A percentile compares a stretch with the other conserved stretches of the same genome.
Evolutionary conservation across 163 green algal genomes (phyloP).

Genomic region (Volvox carteri): DNA sequence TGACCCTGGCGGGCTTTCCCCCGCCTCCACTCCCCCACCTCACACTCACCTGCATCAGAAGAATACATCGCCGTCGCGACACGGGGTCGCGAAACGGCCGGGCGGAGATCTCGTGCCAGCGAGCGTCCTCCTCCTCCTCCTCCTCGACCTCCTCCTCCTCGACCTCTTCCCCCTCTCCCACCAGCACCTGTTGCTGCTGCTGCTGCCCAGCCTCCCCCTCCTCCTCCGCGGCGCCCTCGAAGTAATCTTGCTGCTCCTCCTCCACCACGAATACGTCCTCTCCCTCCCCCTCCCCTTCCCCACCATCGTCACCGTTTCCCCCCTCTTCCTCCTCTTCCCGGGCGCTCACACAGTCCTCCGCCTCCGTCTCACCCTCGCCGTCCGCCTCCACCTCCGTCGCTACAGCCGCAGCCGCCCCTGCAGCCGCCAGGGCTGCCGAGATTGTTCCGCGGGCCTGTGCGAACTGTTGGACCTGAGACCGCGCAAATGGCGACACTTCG

Average conservation of each 20-base stretch:
- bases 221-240: not conserved
- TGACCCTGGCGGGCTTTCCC: no score
- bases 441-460: no score
- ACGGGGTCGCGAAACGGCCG: slow-evolving; percentile 45
- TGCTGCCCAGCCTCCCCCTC: not conserved
- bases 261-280: slow-evolving; percentile 1
- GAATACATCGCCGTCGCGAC: slow-evolving; percentile 5
- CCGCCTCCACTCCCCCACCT: not conserved
- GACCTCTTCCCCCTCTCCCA: not conserved
- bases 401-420: not conserved
- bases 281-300: not conserved
- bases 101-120: slow-evolving; percentile 51
- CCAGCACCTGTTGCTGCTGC: not conserved
- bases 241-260: not conserved
- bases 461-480: no score
- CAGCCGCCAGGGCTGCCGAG: no score
- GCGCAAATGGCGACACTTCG: not conserved
- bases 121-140: not conserved
- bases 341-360: not conserved
- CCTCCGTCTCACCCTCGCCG: not conserved
- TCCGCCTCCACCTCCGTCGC: not conserved
- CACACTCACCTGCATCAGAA: slow-evolving; percentile 43
- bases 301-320: not conserved
- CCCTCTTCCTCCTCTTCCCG: not conserved
- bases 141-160: slow-evolving; percentile 8